A percentile compares a stretch with the other conserved stretches of the same genome.
Evolutionary conservation across 768 basidiomycete species (phyloP).

Genomic region (Boletus edulis): DNA sequence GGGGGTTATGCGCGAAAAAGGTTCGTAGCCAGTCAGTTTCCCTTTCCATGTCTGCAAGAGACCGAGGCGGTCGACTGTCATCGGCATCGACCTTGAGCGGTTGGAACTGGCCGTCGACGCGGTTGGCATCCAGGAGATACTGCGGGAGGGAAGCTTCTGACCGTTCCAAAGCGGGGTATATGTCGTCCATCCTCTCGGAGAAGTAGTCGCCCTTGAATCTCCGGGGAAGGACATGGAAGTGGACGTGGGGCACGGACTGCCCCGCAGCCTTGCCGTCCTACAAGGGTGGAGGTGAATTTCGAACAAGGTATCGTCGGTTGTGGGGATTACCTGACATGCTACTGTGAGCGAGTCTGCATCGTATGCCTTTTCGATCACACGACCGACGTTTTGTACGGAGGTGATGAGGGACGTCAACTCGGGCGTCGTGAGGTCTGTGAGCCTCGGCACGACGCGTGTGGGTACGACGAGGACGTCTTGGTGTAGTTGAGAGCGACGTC

Average conservation of each 20-base stretch:
- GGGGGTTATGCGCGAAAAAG: conserved; percentile 41
- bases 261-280: conserved; percentile 90
- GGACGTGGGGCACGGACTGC: conserved; percentile 75
- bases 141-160: conserved; percentile 51
- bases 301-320: not conserved
- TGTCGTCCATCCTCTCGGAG: conserved; percentile 59
- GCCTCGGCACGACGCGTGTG: conserved; percentile 51
- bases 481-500: conserved; percentile 1
- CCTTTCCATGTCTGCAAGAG: conserved; percentile 71
- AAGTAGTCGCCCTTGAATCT: conserved; percentile 68
- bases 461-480: conserved; percentile 65
- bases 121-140: conserved; percentile 30
- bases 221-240: conserved; percentile 91
- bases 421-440: conserved; percentile 52
- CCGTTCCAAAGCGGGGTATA: conserved; percentile 77
- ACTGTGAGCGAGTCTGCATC: conserved; percentile 82
- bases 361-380: conserved; percentile 78
- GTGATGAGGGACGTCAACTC: conserved; percentile 82
- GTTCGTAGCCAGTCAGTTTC: conserved; percentile 69
- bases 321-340: conserved; percentile 72
- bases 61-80: conserved; percentile 60
- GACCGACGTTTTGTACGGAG: conserved; percentile 76
- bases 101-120: conserved; percentile 26
- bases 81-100: conserved; percentile 66
- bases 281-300: not conserved